These are phyloP conservation scores for Globisporangium echinulatum DNA, from an alignment of 352 stramenopile genomes.

Conservation along the genomic window DNA sequence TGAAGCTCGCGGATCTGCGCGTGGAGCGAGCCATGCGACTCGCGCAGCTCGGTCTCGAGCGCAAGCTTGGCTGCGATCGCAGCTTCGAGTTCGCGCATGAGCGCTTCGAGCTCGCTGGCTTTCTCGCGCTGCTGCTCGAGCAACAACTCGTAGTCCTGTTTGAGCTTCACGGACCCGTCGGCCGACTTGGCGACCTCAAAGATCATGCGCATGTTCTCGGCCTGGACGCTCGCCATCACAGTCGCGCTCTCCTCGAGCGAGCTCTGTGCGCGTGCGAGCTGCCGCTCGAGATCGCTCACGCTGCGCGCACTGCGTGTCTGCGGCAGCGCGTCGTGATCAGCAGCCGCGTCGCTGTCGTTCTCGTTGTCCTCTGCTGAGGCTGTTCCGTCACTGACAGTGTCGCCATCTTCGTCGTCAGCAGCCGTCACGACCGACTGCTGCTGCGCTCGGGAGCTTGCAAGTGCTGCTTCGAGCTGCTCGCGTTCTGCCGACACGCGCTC, in stretches of 20 bases:
- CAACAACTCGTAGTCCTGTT: slow-evolving; percentile 51
- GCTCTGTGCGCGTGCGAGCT: slow-evolving; percentile 25
- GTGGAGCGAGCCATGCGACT: slow-evolving; percentile 8
- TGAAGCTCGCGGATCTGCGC: slow-evolving; percentile 11
- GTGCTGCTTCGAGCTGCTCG: slow-evolving; percentile 14
- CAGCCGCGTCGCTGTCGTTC: neutral
- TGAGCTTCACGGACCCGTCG: slow-evolving; percentile 48
- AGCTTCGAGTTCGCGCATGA: slow-evolving; percentile 21
- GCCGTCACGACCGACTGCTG: neutral
- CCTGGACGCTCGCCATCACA: slow-evolving; percentile 53
- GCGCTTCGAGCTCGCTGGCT: slow-evolving; percentile 21
- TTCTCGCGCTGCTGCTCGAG: slow-evolving; percentile 29
- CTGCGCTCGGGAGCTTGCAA: slow-evolving; percentile 9
- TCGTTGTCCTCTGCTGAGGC: neutral
- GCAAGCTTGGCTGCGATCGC: slow-evolving; percentile 22
- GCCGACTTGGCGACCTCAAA: slow-evolving; percentile 71
- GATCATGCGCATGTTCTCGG: slow-evolving; percentile 69
- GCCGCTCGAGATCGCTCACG: slow-evolving; percentile 9
- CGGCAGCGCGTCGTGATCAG: neutral
- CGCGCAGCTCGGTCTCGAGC: slow-evolving; percentile 18
- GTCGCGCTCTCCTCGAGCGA: slow-evolving; percentile 30
- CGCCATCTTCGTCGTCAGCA: neutral
- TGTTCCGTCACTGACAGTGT: neutral
- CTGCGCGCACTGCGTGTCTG: neutral
- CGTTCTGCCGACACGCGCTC: slow-evolving; percentile 19